Base-by-base conservation (phyloP, 768 basidiomycete genomes). In the Cyclocybe aegerita region DNA sequence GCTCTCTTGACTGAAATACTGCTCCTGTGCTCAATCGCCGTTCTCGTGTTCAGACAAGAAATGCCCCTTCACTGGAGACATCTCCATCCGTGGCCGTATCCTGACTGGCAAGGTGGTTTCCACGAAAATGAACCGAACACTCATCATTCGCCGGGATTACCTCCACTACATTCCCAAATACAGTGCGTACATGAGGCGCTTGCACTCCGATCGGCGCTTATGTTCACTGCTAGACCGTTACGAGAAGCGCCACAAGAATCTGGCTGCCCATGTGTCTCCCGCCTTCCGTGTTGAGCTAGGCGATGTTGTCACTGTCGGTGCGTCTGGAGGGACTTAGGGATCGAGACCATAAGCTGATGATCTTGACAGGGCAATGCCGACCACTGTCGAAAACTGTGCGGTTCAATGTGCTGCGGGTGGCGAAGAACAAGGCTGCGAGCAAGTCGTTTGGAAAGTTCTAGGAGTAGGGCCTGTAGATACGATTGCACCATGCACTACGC, bases 31-130 rank as follows among this genome's bases (percentile, higher is more conserved):
- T 40, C 30, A 31, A 41, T 46, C 33, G 23, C 32, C 34, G 30
- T 45, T 48, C 32, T 39, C 37, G 36, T 39, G 15, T 33, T 32
- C 62, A 93, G 97, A 99, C 84, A 98, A 98, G 82, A 99, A 99
- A 77, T 99, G 97, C 79, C 97, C 97, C 23, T 99, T 98, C 82
- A 95, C 93, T 58, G 91, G 96, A 58, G 79, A 93, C 60, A 78
- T 99, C 64, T 98, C 97, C 49, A 99, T 99, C 70, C 96, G 97
- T 68, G 97, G 97, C 49, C 95, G 97, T 64, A 99, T 99, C 75
- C 78, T 99, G 56, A 96, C 94, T 43, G 97, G 97, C 71, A 92
- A 92, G 71, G 96, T 99, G 55, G 79, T 98, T 54, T 98, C 96
- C 46, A 97, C 95, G 41, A 99, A 99, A 82, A 98, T 99, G 97